Percentiles rank a stretch among this genome's conserved stretches.
phyloP scores from a whole-genome alignment of 257 asterid genomes.

The Cinchona pubescens region DNA sequence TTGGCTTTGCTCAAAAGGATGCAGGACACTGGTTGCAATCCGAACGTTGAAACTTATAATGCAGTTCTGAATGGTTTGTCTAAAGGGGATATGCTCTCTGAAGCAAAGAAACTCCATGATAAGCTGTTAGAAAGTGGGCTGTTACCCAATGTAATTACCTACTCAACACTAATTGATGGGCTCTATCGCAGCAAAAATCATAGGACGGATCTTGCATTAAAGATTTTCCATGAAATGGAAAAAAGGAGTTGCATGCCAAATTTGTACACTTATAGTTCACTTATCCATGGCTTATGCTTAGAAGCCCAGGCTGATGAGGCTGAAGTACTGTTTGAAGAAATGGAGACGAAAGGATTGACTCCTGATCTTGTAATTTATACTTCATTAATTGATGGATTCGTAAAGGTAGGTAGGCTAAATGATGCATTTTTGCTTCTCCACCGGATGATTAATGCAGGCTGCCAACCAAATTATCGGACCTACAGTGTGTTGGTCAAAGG shows the following conservation, averaged over 20 bases:
- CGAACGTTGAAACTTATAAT: constrained; percentile 62
- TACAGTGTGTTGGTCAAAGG: constrained; percentile 65
- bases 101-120: constrained; percentile 51
- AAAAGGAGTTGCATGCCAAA: constrained; percentile 65
- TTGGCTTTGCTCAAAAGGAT: constrained; percentile 49
- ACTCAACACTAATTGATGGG: constrained; percentile 73
- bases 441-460: constrained; percentile 56
- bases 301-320: constrained; percentile 68
- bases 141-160: constrained; percentile 72
- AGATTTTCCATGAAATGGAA: constrained; percentile 72
- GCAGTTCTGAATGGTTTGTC: constrained; percentile 69
- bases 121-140: constrained; percentile 60
- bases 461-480: constrained; percentile 77
- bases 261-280: constrained; percentile 68
- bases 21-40: constrained; percentile 52
- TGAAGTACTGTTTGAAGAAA: constrained; percentile 55
- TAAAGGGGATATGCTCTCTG: constrained; percentile 52
- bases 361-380: constrained; percentile 84
- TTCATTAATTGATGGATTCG: constrained; percentile 72
- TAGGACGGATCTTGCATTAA: constrained; percentile 55
- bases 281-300: constrained; percentile 70
- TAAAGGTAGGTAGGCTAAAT: constrained; percentile 51
- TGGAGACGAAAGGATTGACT: constrained; percentile 47
- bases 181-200: constrained; percentile 74
- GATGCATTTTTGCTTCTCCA: constrained; percentile 63